Evolutionary conservation across 2,329 filamentous ascomycete genomes (phyloP).

Genomic region (Cercospora janseana): DNA sequence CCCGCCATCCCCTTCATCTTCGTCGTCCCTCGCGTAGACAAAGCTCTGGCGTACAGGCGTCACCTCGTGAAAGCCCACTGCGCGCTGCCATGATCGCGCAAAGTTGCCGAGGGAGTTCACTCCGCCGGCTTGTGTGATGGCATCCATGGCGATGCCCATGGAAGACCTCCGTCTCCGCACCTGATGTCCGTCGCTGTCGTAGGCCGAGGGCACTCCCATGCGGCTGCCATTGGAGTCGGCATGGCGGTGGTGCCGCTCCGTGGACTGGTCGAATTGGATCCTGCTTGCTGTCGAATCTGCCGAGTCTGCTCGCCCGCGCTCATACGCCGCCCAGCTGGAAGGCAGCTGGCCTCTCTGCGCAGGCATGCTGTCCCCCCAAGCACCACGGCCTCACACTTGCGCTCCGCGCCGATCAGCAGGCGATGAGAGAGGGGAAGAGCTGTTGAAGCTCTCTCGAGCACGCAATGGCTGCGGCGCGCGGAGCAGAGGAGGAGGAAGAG

Average conservation of each 20-base stretch:
- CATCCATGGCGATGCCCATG: constrained; percentile 51
- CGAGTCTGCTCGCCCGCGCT: constrained; percentile 43
- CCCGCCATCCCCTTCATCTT: constrained; percentile 54
- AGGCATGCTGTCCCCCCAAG: constrained; percentile 25
- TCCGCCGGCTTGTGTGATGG: constrained; percentile 70
- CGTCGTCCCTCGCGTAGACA: constrained; percentile 48
- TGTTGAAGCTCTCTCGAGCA: constrained; percentile 24
- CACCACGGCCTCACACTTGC: background rate
- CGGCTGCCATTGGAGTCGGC: constrained; percentile 18
- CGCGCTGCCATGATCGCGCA: constrained; percentile 86
- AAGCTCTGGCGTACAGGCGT: constrained; percentile 77
- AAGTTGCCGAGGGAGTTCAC: constrained; percentile 87
- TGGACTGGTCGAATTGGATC: constrained; percentile 34
- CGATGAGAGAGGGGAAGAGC: constrained; percentile 6
- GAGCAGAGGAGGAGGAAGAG: background rate
- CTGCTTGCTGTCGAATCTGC: constrained; percentile 38
- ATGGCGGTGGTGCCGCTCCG: constrained; percentile 29
- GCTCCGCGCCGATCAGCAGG: background rate
- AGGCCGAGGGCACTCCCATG: constrained; percentile 23
- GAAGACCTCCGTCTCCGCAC: constrained; percentile 47
- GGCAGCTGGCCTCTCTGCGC: constrained; percentile 38
- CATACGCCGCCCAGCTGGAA: constrained; percentile 49
- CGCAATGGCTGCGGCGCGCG: constrained; percentile 1
- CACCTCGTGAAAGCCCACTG: constrained; percentile 83
- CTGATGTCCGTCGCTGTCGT: constrained; percentile 24